Evolutionary conservation across 768 basidiomycete species (phyloP), one percentile per base, ranked within the genome.

Genomic region (Gloeopeniophorella convolvens): DNA sequence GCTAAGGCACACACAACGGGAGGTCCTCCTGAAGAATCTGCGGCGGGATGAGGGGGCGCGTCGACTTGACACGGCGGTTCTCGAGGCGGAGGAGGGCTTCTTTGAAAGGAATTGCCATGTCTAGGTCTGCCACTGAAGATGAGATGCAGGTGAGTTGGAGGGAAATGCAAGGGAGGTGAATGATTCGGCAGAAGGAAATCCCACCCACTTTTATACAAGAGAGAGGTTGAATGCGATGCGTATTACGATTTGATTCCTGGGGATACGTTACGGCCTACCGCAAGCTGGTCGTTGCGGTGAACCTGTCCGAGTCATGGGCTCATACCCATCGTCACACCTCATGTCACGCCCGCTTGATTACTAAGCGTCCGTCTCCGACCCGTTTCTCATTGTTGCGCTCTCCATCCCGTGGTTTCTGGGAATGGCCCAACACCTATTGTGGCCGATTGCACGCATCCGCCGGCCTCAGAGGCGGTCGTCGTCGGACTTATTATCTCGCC

Each of bases 1-100:
- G n/a, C 11, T 37, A 21, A 13, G 40, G 26, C 26, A 70, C 80
- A 44, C 68, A 89, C 87, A 91, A 68, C 35, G 89, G 89, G n/a
- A 89, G 76, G 66, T 97, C 93, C 66, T 97, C 93, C 58, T 88
- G 86, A 1, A 97, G 76, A 54, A 97, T 95, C 63, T 94, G 92
- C 18, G 93, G 93, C 43, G 93, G 93, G 49, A 97, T 93, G 48
- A 97, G 70, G 24, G 93, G 93, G 34, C 92, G 75, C 15, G 85
- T 92, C 13, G 78, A 83, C 64, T 80, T 91, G 46, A 97, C 92
- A 37, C 93, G 75, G 53, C 82, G 75, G 62, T 97, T 94, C 62
- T 93, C 90, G 32, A 96, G 82, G 46, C 85, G 81, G 53, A 78
- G 65, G 44, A 89, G 77, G 35, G 88, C 89, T 53, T 90, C 85